A percentile compares a stretch with the other conserved stretches of the same genome.
phyloP scores from a whole-genome alignment of 805 yeast species.

The Isabelozyma heimii region DNA sequence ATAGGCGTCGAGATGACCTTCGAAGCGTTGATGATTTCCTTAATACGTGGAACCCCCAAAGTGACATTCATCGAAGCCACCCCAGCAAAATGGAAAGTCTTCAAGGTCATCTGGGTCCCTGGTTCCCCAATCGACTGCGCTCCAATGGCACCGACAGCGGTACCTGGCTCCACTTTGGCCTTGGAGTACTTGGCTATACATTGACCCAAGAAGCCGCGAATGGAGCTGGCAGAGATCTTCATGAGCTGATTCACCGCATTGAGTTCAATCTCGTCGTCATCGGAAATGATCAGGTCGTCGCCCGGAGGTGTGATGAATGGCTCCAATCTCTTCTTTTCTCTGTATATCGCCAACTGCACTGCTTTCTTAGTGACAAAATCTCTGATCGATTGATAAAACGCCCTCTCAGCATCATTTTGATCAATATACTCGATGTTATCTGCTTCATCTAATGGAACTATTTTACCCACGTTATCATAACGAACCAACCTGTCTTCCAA shows the following conservation, averaged over 20 bases:
- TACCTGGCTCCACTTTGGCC: constrained; percentile 97
- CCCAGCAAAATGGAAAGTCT: constrained; percentile 97
- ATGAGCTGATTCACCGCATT: constrained; percentile 61
- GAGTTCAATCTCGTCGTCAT: constrained; percentile 19
- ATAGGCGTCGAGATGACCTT: constrained; percentile 94
- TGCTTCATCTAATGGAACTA: constrained; percentile 39
- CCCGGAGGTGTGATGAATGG: constrained; percentile 41
- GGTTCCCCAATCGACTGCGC: constrained; percentile 99
- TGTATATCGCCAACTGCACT: constrained; percentile 48
- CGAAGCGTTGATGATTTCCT: constrained; percentile 96
- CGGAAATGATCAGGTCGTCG: constrained; percentile 38
- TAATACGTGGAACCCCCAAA: constrained; percentile 98
- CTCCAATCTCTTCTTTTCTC: constrained; percentile 53
- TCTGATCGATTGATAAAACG: constrained; percentile 73
- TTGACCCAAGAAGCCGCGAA: constrained; percentile 65
- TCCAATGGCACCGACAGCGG: constrained; percentile 99
- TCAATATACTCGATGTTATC: constrained; percentile 68
- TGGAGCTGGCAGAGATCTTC: constrained; percentile 60
- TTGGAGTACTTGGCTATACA: constrained; percentile 79
- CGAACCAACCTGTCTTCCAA: constrained; percentile 59
- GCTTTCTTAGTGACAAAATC: constrained; percentile 62
- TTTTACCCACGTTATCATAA: constrained; percentile 70
- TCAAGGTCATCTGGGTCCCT: constrained; percentile 96
- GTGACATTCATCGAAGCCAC: constrained; percentile 99
- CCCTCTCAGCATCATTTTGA: constrained; percentile 83